Conservation (phyloP, 345 rosid genomes). For the Gossypium thurberi region DNA sequence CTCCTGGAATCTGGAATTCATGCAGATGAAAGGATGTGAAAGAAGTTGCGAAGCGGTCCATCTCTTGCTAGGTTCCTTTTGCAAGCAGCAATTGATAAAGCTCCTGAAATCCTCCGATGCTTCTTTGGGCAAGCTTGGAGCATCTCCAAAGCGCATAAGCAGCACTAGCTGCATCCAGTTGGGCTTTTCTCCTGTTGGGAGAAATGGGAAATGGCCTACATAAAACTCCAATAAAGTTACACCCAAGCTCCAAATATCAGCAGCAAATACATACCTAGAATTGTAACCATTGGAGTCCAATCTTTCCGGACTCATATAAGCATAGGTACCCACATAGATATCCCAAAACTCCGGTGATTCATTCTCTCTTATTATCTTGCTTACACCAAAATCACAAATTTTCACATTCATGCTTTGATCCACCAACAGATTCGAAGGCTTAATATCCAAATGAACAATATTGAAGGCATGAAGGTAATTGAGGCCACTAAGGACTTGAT, state of each 20-base stretch:
- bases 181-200: constrained; percentile 12
- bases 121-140: neutral
- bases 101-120: constrained; percentile 15
- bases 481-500: neutral
- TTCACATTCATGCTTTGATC: neutral
- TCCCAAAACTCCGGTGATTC: neutral
- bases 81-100: constrained; percentile 24
- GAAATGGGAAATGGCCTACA: constrained; percentile 20
- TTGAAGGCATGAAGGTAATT: neutral
- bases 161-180: constrained; percentile 13
- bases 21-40: neutral
- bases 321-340: neutral
- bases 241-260: constrained; percentile 21
- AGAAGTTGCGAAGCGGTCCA: neutral
- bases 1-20: neutral
- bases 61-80: constrained; percentile 19
- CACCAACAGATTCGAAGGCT: constrained; percentile 8
- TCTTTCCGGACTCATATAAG: constrained; percentile 1
- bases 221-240: constrained; percentile 24
- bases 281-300: neutral
- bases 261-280: neutral
- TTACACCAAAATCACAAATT: constrained; percentile 4
- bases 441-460: constrained; percentile 1
- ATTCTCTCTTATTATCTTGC: neutral
- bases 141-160: constrained; percentile 9